Evolutionary conservation across 1,284 basidiomycete species (phyloP).

Genomic region (Pyrrhoderma noxium): DNA sequence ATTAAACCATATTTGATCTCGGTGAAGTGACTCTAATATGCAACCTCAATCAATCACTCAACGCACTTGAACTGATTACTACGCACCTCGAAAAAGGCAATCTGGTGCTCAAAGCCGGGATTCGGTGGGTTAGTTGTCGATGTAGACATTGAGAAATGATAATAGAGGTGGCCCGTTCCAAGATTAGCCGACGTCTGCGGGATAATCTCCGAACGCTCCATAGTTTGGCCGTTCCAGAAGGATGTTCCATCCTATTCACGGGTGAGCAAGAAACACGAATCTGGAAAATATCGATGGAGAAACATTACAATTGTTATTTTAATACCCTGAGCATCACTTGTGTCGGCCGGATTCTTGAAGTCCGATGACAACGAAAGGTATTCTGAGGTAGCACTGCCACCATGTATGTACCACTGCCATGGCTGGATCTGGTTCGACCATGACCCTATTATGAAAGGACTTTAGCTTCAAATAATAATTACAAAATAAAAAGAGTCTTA

Average conservation of each 20-base stretch:
- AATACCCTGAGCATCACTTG: constrained; percentile 24
- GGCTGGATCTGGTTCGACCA: constrained; percentile 22
- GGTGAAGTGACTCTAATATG: constrained; percentile 21
- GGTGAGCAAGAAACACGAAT: no score
- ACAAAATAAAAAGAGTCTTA: constrained; percentile 2
- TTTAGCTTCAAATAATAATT: not conserved
- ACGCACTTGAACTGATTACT: not conserved
- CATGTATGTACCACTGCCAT: constrained; percentile 28
- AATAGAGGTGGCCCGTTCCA: constrained; percentile 25
- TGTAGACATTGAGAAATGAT: constrained; percentile 26
- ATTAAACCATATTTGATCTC: constrained; percentile 26
- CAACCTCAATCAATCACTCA: no score
- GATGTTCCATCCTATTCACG: constrained; percentile 20
- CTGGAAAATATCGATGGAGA: not conserved
- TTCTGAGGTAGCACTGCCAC: constrained; percentile 21
- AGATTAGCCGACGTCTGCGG: constrained; percentile 25
- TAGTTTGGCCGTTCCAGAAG: constrained; percentile 24
- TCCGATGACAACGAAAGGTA: constrained; percentile 23
- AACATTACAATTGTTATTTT: constrained; percentile 25
- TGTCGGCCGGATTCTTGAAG: constrained; percentile 27
- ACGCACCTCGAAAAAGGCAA: constrained; percentile 25
- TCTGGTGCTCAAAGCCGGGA: constrained; percentile 20
- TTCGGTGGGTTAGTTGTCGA: constrained; percentile 23
- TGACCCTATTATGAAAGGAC: constrained; percentile 18
- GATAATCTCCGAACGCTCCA: constrained; percentile 26